Percentiles rank a stretch among this genome's conserved stretches.
Evolutionary conservation across 495 filamentous ascomycete species (phyloP).

Genomic region (Aspergillus mulundensis): DNA sequence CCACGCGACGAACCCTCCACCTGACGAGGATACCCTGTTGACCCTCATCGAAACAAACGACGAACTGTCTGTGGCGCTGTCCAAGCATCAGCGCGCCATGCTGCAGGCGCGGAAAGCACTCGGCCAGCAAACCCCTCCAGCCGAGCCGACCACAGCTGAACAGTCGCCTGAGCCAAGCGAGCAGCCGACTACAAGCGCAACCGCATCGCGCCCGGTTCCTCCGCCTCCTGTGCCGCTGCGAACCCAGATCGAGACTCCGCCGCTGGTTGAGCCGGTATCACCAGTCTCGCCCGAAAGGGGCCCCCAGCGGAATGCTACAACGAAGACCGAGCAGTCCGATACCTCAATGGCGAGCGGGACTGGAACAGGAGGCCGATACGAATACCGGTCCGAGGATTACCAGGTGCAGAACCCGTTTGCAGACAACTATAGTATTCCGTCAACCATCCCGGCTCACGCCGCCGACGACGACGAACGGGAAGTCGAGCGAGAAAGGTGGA

Average conservation of each 20-base stretch:
- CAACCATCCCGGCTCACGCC: slow-evolving; percentile 8
- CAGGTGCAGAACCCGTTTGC: slow-evolving; percentile 46
- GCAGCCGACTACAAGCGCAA: slow-evolving; percentile 16
- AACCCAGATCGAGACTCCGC: background rate
- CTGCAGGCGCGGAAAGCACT: slow-evolving; percentile 59
- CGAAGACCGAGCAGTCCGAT: slow-evolving; percentile 4
- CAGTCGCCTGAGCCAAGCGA: slow-evolving; percentile 21
- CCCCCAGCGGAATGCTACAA: slow-evolving; percentile 1
- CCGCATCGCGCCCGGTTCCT: slow-evolving; percentile 10
- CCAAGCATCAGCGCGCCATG: slow-evolving; percentile 75
- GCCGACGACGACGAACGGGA: slow-evolving; percentile 11
- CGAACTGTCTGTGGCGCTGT: slow-evolving; percentile 70
- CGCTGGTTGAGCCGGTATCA: slow-evolving; percentile 5
- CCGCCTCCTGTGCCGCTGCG: slow-evolving; percentile 16
- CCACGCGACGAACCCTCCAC: slow-evolving; percentile 65
- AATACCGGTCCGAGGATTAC: slow-evolving; percentile 43
- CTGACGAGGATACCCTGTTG: slow-evolving; percentile 89
- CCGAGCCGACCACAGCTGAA: slow-evolving; percentile 12
- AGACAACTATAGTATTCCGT: slow-evolving; percentile 29
- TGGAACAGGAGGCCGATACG: slow-evolving; percentile 21
- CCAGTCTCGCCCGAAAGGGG: slow-evolving; percentile 9
- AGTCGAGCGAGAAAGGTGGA: slow-evolving; percentile 13
- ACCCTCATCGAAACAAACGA: slow-evolving; percentile 95
- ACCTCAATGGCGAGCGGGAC: slow-evolving; percentile 10
- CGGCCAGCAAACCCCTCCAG: slow-evolving; percentile 13